Percentiles rank a stretch among this genome's conserved stretches.
Evolutionary conservation across 2,329 filamentous ascomycete species (phyloP).

Genomic region (Colletotrichum higginsianum): DNA sequence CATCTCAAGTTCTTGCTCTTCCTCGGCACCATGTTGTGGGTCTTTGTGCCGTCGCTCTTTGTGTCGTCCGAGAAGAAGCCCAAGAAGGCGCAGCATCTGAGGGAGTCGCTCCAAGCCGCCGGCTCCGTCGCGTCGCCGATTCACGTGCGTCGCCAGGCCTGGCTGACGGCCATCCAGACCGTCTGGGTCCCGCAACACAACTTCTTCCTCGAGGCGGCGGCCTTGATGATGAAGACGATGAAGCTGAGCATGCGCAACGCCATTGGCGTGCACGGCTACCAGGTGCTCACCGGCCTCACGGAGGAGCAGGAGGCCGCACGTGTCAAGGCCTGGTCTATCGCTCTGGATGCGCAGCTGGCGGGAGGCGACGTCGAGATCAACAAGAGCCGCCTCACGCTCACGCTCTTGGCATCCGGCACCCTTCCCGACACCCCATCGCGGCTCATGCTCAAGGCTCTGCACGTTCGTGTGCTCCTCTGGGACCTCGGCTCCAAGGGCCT

Average conservation of each 20-base stretch:
- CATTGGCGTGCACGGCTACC: slow-evolving; percentile 83
- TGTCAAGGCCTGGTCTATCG: slow-evolving; percentile 93
- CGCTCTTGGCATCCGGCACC: slow-evolving; percentile 89
- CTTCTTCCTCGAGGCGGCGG: slow-evolving; percentile 87
- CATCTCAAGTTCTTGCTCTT: slow-evolving; percentile 69
- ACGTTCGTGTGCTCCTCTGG: slow-evolving; percentile 92
- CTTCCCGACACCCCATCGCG: slow-evolving; percentile 86
- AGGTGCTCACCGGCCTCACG: slow-evolving; percentile 83
- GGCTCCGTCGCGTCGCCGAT: slow-evolving; percentile 86
- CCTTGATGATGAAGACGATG: slow-evolving; percentile 82
- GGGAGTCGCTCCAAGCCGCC: slow-evolving; percentile 63
- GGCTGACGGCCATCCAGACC: slow-evolving; percentile 93
- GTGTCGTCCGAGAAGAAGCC: slow-evolving; percentile 62
- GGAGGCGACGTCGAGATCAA: slow-evolving; percentile 93
- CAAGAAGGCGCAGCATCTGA: slow-evolving; percentile 58
- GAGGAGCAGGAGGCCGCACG: slow-evolving; percentile 89
- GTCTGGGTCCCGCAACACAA: slow-evolving; percentile 92
- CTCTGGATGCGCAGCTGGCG: slow-evolving; percentile 91
- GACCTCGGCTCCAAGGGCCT: slow-evolving; percentile 77
- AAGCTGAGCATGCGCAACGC: slow-evolving; percentile 86
- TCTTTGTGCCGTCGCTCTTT: slow-evolving; percentile 69
- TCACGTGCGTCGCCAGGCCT: slow-evolving; percentile 87
- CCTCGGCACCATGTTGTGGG: slow-evolving; percentile 68
- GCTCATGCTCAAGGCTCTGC: slow-evolving; percentile 92
- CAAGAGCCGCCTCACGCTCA: slow-evolving; percentile 87